These are phyloP conservation scores for Mycena galopus DNA, from an alignment of 768 basidiomycete species.

Conservation along the genomic window DNA sequence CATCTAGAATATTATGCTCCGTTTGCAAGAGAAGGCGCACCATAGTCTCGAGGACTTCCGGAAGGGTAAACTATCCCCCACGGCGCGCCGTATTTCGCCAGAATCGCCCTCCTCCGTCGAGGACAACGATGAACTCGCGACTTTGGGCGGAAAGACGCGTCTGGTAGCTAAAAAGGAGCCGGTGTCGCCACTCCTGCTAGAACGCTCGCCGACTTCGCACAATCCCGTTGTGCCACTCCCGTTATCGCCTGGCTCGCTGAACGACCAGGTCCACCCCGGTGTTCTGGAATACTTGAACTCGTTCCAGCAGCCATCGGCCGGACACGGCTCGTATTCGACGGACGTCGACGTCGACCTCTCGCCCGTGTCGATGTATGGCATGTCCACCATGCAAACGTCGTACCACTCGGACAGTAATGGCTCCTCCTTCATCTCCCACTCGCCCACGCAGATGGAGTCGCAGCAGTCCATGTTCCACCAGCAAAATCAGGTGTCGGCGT, in stretches of 20 bases:
- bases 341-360: conserved; percentile 52
- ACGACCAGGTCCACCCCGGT: conserved; percentile 68
- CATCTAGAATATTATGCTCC: conserved; percentile 71
- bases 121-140: conserved; percentile 73
- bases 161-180: conserved; percentile 74
- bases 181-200: conserved; percentile 64
- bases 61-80: conserved; percentile 64
- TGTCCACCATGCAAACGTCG: conserved; percentile 53
- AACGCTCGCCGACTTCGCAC: conserved; percentile 77
- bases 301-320: conserved; percentile 53
- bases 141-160: conserved; percentile 76
- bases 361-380: conserved; percentile 61
- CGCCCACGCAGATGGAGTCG: conserved; percentile 34
- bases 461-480: conserved; percentile 43
- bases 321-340: conserved; percentile 43
- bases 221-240: conserved; percentile 83
- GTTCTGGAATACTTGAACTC: conserved; percentile 78
- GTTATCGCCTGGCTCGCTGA: conserved; percentile 59
- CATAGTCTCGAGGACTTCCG: conserved; percentile 73
- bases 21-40: conserved; percentile 75
- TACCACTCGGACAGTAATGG: conserved; percentile 52
- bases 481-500: conserved; percentile 37
- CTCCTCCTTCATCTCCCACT: conserved; percentile 49
- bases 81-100: conserved; percentile 52
- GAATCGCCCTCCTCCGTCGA: conserved; percentile 60